A percentile compares a stretch with the other conserved stretches of the same genome.
These are phyloP conservation scores for Cenchrus americanus DNA, from an alignment of 176 grass and related monocot species.

Conservation along the genomic window DNA sequence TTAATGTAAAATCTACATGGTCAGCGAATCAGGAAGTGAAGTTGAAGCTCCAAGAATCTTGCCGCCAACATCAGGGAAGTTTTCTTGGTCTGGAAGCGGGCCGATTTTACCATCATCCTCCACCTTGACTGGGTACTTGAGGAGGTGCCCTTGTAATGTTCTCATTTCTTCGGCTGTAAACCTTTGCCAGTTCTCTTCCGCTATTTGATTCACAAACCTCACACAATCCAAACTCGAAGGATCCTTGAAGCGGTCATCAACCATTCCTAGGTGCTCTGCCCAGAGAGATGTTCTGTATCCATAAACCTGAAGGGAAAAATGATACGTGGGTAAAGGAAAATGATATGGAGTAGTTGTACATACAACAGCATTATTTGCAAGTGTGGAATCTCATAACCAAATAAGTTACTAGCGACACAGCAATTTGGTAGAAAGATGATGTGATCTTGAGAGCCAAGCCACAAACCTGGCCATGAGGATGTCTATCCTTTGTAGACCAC, in stretches of 20 bases:
- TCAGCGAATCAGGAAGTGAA: slow-evolving; percentile 80
- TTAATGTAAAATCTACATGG: slow-evolving; percentile 47
- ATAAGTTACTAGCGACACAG: background rate
- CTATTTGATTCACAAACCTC: slow-evolving; percentile 69
- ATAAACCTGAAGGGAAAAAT: slow-evolving; percentile 57
- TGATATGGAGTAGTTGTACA: background rate
- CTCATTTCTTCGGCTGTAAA: slow-evolving; percentile 56
- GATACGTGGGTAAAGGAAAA: background rate
- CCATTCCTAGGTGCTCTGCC: slow-evolving; percentile 82
- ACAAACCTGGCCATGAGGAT: slow-evolving; percentile 86
- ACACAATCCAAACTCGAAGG: slow-evolving; percentile 71
- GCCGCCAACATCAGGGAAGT: slow-evolving; percentile 86
- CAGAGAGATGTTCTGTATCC: slow-evolving; percentile 90
- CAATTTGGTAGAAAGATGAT: background rate
- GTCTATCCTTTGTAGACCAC: slow-evolving; percentile 64
- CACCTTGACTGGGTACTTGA: slow-evolving; percentile 85
- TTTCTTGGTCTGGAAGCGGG: slow-evolving; percentile 60
- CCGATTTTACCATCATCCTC: slow-evolving; percentile 64
- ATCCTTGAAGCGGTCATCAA: slow-evolving; percentile 63
- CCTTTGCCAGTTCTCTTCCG: slow-evolving; percentile 66
- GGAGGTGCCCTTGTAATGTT: slow-evolving; percentile 72
- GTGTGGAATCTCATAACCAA: background rate
- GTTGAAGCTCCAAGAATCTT: slow-evolving; percentile 72
- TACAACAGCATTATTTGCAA: background rate
- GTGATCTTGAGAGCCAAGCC: background rate